Base-by-base conservation (phyloP, 257 asterid species). In the Ophiorrhiza pumila region DNA sequence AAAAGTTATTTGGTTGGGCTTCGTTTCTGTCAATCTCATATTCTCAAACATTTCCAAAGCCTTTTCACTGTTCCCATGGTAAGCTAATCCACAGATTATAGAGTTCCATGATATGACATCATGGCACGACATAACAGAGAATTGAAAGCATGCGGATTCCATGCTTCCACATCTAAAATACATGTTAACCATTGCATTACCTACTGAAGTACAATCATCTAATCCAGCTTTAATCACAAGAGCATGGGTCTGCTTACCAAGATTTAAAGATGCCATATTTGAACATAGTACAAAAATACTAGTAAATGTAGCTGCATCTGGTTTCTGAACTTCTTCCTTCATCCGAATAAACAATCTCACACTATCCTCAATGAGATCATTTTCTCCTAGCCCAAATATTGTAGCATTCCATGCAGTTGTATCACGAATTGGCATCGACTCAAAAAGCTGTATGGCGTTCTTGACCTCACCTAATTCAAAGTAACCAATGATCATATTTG, bases 41-140 rank as follows among this genome's bases (percentile, higher is more conserved):
- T 71, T 76, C 70, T 87, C 85, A 72, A 89, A 89, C 77, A 79
- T 71, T 69, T 76, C 82, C 65, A 87, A 56, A 62, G 92, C 89
- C 39, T 71, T 77, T 61, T 78, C 77, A 43, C 83, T 93, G 29
- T 81, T 83, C 7, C 88, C 96, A 55, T 89, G 88, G 68, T 85
- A 83, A 63, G 91, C 91, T 56, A 87, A 80, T 71, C 93, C 96
- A 29, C 96, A 85, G 72, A 87, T 84, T 41, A 89, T 62, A 32
- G 93, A 85, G 84, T 89, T 87, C 93, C 91, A 89, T 5, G 93
- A 85, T 70, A 87, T 87, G 57, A 71, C 55, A 74, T 87, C 88
- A 42, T 39, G 85, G 76, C 41, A 13, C 22, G 65, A 45, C 89
- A 89, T 84, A 69, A 80, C 62, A 45, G 83, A 79, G 50, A 87